Evolutionary conservation across 208 protist genomes (phyloP).

Genomic region (Leishmania aethiopica): DNA sequence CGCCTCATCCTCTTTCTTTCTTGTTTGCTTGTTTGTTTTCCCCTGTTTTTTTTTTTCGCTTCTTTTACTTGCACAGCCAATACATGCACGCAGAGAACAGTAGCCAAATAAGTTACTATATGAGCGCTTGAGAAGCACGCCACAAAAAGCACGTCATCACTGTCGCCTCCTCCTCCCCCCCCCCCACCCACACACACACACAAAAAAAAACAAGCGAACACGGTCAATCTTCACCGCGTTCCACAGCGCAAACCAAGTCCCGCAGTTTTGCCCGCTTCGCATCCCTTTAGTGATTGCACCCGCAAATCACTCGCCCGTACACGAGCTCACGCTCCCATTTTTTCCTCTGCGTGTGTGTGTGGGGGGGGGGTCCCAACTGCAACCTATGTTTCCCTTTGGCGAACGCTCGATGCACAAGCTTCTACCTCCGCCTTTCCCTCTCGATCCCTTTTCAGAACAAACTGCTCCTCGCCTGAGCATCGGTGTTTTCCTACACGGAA

Average conservation of each 20-base stretch:
- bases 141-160: neutral
- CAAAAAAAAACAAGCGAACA: neutral
- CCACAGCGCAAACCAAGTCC: neutral
- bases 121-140: neutral
- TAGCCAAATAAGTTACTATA: neutral
- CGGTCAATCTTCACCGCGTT: neutral
- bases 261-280: neutral
- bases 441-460: no score
- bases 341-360: neutral
- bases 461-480: no score
- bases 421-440: neutral
- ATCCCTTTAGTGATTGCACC: neutral
- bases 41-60: neutral
- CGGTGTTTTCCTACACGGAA: neutral
- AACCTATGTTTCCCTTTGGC: neutral
- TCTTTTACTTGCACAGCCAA: neutral
- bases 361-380: neutral
- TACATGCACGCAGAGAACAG: neutral
- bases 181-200: no score
- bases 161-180: neutral
- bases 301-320: neutral
- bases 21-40: neutral
- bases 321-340: neutral
- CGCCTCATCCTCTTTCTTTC: neutral
- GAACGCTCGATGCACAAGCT: neutral